Evolutionary conservation across 1,139 yeast genomes (phyloP).

Genomic region (Groenewaldozyma sp.): DNA sequence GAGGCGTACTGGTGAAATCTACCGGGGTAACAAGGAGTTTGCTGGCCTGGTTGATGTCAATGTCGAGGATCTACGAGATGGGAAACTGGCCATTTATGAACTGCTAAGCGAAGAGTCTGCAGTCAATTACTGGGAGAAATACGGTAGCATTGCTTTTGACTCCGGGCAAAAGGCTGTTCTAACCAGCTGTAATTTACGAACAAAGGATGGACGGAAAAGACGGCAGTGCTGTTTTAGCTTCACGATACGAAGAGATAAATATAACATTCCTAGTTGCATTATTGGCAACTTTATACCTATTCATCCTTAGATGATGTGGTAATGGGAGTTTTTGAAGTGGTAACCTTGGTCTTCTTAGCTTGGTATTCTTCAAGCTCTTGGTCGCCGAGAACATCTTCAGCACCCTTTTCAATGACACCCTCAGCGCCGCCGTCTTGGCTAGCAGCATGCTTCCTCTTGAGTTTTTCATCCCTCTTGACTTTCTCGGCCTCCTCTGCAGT

Average conservation of each 20-base stretch:
- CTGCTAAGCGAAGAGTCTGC: constrained; percentile 95
- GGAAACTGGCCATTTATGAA: constrained; percentile 86
- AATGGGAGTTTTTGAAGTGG: constrained; percentile 8
- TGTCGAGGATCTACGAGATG: constrained; percentile 87
- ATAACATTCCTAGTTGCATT: constrained; percentile 92
- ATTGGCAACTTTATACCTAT: constrained; percentile 94
- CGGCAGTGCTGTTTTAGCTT: constrained; percentile 90
- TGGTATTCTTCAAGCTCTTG: constrained; percentile 37
- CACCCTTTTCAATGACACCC: constrained; percentile 25
- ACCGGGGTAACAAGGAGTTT: constrained; percentile 91
- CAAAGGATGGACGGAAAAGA: constrained; percentile 72
- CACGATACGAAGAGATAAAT: constrained; percentile 85
- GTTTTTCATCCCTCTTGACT: constrained; percentile 41
- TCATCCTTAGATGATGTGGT: constrained; percentile 26
- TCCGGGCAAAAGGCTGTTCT: constrained; percentile 92
- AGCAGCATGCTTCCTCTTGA: constrained; percentile 38
- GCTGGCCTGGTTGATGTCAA: constrained; percentile 90
- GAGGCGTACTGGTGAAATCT: constrained; percentile 96
- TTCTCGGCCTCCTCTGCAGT: constrained; percentile 26
- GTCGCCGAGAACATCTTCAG: constrained; percentile 73
- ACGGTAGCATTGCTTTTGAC: constrained; percentile 93
- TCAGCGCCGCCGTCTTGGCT: constrained; percentile 21
- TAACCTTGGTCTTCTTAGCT: constrained; percentile 26
- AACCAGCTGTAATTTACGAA: constrained; percentile 81
- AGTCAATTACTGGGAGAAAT: constrained; percentile 97